Evolutionary conservation across 768 basidiomycete genomes (phyloP).

Genomic region (Collybia sordida): DNA sequence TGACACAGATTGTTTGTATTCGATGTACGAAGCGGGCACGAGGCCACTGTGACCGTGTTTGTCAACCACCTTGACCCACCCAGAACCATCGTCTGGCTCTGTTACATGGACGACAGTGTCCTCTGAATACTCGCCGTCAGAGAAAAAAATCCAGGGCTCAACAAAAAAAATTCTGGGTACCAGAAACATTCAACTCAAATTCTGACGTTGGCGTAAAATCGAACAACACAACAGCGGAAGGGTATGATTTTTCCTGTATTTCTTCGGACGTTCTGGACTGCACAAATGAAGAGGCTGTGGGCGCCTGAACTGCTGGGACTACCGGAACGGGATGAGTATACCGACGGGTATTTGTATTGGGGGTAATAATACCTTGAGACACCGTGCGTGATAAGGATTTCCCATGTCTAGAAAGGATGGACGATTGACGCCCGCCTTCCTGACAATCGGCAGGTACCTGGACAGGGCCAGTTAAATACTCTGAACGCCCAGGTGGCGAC

Average conservation of each 20-base stretch:
- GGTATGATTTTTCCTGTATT: conserved; percentile 42
- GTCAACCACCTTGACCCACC: conserved; percentile 79
- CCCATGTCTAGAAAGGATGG: conserved; percentile 20
- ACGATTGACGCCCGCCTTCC: conserved; percentile 22
- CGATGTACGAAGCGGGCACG: conserved; percentile 81
- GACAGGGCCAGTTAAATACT: not conserved
- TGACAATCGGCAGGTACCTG: conserved; percentile 78
- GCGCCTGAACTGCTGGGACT: conserved; percentile 23
- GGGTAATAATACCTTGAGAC: conserved; percentile 19
- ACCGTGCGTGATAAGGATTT: conserved; percentile 22
- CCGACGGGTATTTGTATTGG: conserved; percentile 1
- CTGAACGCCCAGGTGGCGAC: too few relatives aligned
- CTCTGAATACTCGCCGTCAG: conserved; percentile 39
- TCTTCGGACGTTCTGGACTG: conserved; percentile 35
- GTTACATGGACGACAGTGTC: conserved; percentile 62
- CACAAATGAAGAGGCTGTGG: conserved; percentile 60
- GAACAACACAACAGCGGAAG: conserved; percentile 64
- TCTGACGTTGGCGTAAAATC: conserved; percentile 74
- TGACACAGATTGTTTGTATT: conserved; percentile 25
- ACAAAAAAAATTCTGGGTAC: conserved; percentile 31
- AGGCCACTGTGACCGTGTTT: conserved; percentile 62
- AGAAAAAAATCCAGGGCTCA: not conserved
- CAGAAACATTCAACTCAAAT: conserved; percentile 71
- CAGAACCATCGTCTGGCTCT: conserved; percentile 83
- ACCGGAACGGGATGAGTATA: not conserved